A percentile compares a stretch with the other conserved stretches of the same genome.
These are phyloP conservation scores for Pythium angustatum DNA, from an alignment of 352 stramenopile species.

Conservation along the genomic window DNA sequence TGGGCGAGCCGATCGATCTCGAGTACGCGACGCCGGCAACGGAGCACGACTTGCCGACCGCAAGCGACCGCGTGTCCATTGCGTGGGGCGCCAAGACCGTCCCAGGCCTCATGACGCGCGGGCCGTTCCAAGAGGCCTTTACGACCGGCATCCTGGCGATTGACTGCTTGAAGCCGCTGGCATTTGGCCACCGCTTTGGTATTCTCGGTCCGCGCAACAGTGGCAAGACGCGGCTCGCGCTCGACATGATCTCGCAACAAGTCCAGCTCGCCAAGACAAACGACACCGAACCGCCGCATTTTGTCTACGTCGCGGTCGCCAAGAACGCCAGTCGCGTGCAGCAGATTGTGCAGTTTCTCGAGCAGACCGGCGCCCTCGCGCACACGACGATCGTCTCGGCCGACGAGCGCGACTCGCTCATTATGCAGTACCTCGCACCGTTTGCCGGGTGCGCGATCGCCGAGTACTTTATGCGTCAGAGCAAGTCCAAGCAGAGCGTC, in stretches of 20 bases:
- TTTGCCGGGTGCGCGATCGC: constrained; percentile 76
- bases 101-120: constrained; percentile 61
- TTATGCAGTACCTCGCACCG: constrained; percentile 81
- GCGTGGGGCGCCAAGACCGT: constrained; percentile 64
- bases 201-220: constrained; percentile 66
- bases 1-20: constrained; percentile 44
- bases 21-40: constrained; percentile 1
- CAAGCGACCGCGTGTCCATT: constrained; percentile 44
- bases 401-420: constrained; percentile 63
- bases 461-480: constrained; percentile 66
- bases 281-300: constrained; percentile 48
- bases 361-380: constrained; percentile 39
- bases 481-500: constrained; percentile 51
- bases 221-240: constrained; percentile 68
- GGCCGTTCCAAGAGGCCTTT: constrained; percentile 50
- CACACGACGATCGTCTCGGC: constrained; percentile 73
- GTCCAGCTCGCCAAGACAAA: constrained; percentile 34
- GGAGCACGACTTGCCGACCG: constrained; percentile 5
- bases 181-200: constrained; percentile 65
- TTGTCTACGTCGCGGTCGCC: constrained; percentile 78
- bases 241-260: constrained; percentile 71
- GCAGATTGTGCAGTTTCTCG: constrained; percentile 63
- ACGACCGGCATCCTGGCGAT: constrained; percentile 67
- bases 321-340: constrained; percentile 59
- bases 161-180: constrained; percentile 78